These are phyloP conservation scores for Tirmania nivea DNA, from an alignment of 495 filamentous ascomycete species.

Conservation along the genomic window DNA sequence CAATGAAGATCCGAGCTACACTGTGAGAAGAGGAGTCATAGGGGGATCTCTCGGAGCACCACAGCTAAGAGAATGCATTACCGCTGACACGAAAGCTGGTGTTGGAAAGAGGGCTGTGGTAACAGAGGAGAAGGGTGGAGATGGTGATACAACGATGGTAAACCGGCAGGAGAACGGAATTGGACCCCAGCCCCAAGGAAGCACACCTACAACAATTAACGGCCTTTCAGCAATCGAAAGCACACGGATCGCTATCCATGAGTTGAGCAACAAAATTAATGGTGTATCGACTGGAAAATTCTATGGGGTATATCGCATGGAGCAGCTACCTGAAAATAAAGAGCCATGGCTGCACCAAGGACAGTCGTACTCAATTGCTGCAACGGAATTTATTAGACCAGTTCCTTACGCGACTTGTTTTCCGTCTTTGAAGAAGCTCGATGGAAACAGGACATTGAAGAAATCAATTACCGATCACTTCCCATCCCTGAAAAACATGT, in stretches of 20 bases:
- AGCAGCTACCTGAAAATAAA: too few relatives aligned
- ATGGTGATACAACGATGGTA: neutral
- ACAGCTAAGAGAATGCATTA: neutral
- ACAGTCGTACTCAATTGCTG: neutral
- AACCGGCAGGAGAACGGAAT: neutral
- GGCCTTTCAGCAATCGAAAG: neutral
- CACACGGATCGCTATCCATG: neutral
- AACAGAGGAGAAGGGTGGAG: neutral
- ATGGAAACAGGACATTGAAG: neutral
- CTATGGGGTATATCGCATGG: too few relatives aligned
- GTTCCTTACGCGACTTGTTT: neutral
- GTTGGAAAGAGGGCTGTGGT: too few relatives aligned
- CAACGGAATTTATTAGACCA: neutral
- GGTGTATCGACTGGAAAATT: neutral
- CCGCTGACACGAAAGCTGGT: neutral
- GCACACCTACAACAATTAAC: neutral
- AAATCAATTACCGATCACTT: neutral
- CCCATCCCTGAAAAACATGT: neutral
- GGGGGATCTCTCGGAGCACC: neutral
- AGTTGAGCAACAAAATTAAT: neutral
- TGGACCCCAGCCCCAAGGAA: neutral
- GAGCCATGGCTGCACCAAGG: neutral
- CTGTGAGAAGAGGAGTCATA: neutral
- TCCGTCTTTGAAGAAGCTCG: neutral
- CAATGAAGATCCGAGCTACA: neutral